Base-by-base conservation (phyloP, 2,329 filamentous ascomycete genomes). In the Didymella exigua region DNA sequence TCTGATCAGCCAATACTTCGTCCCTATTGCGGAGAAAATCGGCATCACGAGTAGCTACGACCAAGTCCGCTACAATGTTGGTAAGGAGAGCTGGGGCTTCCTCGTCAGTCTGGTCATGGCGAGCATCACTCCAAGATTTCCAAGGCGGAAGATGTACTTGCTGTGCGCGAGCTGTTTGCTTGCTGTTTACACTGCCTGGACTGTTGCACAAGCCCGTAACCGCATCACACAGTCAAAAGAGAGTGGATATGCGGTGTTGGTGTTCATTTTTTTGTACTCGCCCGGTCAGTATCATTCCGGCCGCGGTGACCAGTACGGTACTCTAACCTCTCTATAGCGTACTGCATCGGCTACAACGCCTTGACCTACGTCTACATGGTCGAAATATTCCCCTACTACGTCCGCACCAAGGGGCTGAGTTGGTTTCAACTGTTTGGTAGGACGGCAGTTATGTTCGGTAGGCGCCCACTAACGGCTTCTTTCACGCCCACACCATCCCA, bases 391-490 rank as follows among this genome's bases (percentile, higher is more conserved):
- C 79, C 79, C 0, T 82, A 79, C 70, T 77, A 76, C 42, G 76
- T 82, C 31, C 77, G 80, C 11, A 79, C 79, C 29, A 81, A 81
- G 67, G 80, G 79, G 3, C 66, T 82, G 29, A 69, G 69, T 4
- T 70, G 87, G 66, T 85, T 88, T 79, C 87, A 88, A 71, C 81
- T 88, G 16, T 82, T 80, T 10, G 79, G 87, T 10, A 83, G 87
- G 67, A 81, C 82, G 36, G 78, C 85, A 27, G 78, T 87, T 27
- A 84, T 86, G 58, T 78, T 88, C 53, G 81, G 62, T 66, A 57
- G 30, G 63, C 21, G 0, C 19, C 24, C 9, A 3, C 1, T 10
- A 8, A 10, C 11, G 10, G 16, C 27, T 34, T 18, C 24, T 9
- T 9, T 26, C 24, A 26, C 24, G 24, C 24, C 24, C 24, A 26